phyloP scores from a whole-genome alignment of 2,329 filamentous ascomycete species.

The Ophiostoma quercus region DNA sequence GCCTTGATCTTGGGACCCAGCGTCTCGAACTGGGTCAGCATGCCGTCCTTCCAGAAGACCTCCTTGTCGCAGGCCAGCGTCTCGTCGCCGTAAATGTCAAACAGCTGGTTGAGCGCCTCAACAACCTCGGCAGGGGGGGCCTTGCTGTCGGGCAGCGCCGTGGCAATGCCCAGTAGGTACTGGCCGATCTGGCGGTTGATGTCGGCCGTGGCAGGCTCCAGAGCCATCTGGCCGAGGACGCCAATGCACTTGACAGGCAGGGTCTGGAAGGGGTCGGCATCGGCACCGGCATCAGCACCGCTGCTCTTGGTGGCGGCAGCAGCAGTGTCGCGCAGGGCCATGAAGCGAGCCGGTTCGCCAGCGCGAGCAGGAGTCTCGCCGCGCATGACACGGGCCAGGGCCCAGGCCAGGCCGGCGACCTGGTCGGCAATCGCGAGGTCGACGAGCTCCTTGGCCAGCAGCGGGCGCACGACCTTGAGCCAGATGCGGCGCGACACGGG shows the following conservation, averaged over 20 bases:
- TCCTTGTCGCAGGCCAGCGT: constrained; percentile 52
- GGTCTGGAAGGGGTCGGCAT: constrained; percentile 51
- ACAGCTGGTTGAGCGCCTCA: constrained; percentile 61
- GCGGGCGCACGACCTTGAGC: constrained; percentile 50
- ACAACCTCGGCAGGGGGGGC: constrained; percentile 49
- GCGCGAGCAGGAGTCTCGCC: constrained; percentile 45
- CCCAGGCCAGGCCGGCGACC: constrained; percentile 61
- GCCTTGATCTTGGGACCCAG: constrained; percentile 49
- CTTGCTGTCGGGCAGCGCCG: constrained; percentile 46
- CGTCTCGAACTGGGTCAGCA: constrained; percentile 55
- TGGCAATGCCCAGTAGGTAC: constrained; percentile 54
- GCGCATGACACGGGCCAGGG: constrained; percentile 52
- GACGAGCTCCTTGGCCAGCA: constrained; percentile 56
- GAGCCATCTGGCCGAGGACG: constrained; percentile 58
- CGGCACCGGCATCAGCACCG: constrained; percentile 26
- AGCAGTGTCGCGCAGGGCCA: constrained; percentile 49
- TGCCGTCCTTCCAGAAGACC: constrained; percentile 60
- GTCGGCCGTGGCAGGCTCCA: constrained; percentile 47
- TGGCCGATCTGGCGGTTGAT: constrained; percentile 59
- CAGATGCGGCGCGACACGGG: constrained; percentile 53
- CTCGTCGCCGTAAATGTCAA: constrained; percentile 63
- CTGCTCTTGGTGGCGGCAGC: constrained; percentile 33
- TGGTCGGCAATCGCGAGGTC: constrained; percentile 57
- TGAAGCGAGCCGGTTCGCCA: constrained; percentile 58
- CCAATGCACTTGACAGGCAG: constrained; percentile 63